Evolutionary conservation across 2,329 filamentous ascomycete genomes (phyloP).

Genomic region (Penicillium sp.): DNA sequence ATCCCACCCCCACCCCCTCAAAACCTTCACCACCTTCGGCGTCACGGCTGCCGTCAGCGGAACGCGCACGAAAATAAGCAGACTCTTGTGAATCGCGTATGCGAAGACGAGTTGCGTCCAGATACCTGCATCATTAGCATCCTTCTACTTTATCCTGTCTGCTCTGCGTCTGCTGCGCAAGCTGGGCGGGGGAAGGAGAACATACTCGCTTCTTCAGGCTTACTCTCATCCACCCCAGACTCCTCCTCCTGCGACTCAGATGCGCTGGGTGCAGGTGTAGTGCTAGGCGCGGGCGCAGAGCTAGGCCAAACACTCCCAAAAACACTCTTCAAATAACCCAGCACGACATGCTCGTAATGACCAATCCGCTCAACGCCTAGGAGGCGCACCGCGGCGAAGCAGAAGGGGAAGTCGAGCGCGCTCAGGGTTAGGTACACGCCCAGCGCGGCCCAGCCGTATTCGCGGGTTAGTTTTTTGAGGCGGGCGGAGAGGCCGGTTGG

Average conservation of each 20-base stretch:
- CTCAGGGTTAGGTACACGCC: conserved; percentile 88
- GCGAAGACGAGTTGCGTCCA: conserved; percentile 90
- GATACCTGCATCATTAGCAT: no score
- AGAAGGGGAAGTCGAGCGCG: conserved; percentile 90
- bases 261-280: no score
- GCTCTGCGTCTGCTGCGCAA: no score
- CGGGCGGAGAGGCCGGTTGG: conserved; percentile 63
- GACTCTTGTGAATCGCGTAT: conserved; percentile 94
- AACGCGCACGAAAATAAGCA: conserved; percentile 91
- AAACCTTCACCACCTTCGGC: conserved; percentile 88
- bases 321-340: conserved; percentile 42
- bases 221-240: conserved; percentile 49
- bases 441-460: conserved; percentile 92
- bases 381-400: conserved; percentile 82
- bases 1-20: conserved; percentile 90
- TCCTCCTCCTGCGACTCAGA: conserved; percentile 23
- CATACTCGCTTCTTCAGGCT: conserved; percentile 74
- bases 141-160: no score
- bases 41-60: conserved; percentile 88
- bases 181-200: conserved; percentile 33
- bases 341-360: conserved; percentile 50
- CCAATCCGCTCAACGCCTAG: conserved; percentile 88
- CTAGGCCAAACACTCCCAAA: conserved; percentile 44
- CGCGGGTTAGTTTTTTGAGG: conserved; percentile 80
- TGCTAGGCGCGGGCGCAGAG: no score